Base-by-base conservation (phyloP, 805 yeast species). In the Spathaspora gorwiae region DNA sequence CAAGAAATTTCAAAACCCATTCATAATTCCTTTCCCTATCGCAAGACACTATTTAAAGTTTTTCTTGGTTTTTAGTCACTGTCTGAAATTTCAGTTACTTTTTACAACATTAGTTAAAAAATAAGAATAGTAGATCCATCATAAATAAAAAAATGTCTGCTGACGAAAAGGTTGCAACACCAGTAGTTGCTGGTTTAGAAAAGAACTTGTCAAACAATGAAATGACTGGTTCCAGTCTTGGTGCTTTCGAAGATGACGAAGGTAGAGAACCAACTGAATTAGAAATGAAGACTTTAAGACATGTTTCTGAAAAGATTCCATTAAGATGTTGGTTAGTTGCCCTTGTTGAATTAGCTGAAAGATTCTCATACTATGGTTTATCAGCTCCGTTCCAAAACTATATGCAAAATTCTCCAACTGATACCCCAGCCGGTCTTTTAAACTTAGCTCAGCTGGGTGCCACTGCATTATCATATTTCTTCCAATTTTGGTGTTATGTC, bases 401-500 rank as follows among this genome's bases (percentile, higher is more conserved):
- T 64, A 83, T 87, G 84, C 87, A 83, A 62, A 68, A 79, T 49
- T 60, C 62, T 34, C 72, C 73, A n/a, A 38, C 54, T 39, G 70
- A 64, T 49, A 38, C 47, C 13, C 73, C 74, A 13, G 51, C 56
- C 30, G 86, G 59, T 62, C 80, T 83, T 9, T 72, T 87, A 48
- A 75, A 76, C 40, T 70, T 83, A 54, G 81, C 83, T 44, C 69
- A 76, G 46, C 73, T 73, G 47, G 79, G 81, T 51, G 88, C 94
- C 27, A 81, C 86, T 33, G 90, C 86, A 30, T 72, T 86, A 49
- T 77, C 87, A 13, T 80, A 84, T 61, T 80, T 85, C 56, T 81
- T 85, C 73, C 88, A 84, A 59, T 87, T 87, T 61, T 83, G 90
- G 86, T 83, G 90, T 59, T 87, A 86, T 62, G 72, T 85, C 39